Evolutionary conservation across 345 rosid genomes (phyloP).

Genomic region (Eucalyptus polyanthemos): DNA sequence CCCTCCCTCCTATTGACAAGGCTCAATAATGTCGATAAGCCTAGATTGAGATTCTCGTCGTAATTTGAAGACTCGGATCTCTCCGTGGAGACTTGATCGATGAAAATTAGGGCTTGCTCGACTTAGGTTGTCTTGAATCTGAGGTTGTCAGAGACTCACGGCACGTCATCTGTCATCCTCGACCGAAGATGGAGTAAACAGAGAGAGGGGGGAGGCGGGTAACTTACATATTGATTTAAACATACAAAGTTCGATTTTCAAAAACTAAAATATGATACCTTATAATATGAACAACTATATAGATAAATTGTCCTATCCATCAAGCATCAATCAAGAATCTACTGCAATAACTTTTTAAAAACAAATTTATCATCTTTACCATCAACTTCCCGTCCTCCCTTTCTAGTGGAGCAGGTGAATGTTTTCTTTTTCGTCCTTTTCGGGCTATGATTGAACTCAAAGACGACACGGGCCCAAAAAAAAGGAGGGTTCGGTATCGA

Average conservation of each 20-base stretch:
- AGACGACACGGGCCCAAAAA: background rate
- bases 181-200: background rate
- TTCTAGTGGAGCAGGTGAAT: background rate
- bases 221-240: background rate
- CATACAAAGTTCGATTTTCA: background rate
- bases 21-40: background rate
- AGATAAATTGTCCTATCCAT: background rate
- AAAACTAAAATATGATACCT: background rate
- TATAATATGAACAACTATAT: background rate
- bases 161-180: background rate
- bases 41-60: background rate
- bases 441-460: background rate
- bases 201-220: background rate
- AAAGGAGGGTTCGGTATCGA: background rate
- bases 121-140: background rate
- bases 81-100: background rate
- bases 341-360: background rate
- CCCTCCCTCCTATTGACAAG: background rate
- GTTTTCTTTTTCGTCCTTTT: background rate
- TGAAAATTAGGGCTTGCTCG: background rate
- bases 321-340: background rate
- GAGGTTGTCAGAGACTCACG: background rate
- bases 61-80: background rate
- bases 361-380: background rate
- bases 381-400: background rate